These are phyloP conservation scores for Cladosporium sphaerospermum DNA, from an alignment of 2,329 filamentous ascomycete genomes.

Conservation along the genomic window DNA sequence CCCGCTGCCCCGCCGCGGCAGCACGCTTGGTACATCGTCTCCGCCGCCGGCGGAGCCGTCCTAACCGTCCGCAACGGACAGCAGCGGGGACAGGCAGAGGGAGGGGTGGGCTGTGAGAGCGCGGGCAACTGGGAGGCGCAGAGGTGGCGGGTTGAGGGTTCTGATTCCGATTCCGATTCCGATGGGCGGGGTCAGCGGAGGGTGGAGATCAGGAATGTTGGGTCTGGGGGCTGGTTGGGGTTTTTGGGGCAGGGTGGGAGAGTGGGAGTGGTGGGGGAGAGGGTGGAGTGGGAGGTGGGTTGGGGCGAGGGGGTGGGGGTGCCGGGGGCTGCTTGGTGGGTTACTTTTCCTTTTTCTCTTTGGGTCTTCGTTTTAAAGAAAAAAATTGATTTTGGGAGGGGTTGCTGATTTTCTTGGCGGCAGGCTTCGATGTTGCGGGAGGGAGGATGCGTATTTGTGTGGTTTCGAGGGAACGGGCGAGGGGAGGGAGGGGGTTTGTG, in stretches of 20 bases:
- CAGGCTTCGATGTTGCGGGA: not conserved
- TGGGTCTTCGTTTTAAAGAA: too few species aligned
- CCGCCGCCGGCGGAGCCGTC: not conserved
- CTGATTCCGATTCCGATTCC: too few species aligned
- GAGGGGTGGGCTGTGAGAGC: not conserved
- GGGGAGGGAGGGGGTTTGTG: not conserved
- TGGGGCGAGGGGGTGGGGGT: constrained; percentile 1
- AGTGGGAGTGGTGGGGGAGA: not conserved
- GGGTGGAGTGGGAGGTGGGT: not conserved
- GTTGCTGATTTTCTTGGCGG: not conserved
- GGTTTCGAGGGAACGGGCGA: not conserved
- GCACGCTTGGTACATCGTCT: constrained; percentile 1
- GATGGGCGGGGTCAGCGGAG: too few species aligned
- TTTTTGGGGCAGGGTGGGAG: not conserved
- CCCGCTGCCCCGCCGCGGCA: not conserved
- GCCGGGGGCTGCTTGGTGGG: not conserved
- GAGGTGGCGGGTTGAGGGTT: not conserved
- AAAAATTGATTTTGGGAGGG: not conserved
- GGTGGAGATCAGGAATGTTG: not conserved
- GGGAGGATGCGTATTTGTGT: constrained; percentile 3
- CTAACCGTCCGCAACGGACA: too few species aligned
- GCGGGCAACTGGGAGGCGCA: not conserved
- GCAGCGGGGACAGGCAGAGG: too few species aligned
- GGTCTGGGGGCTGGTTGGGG: constrained; percentile 2
- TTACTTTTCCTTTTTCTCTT: too few species aligned